Conservation (phyloP, 202 grass and related monocot genomes). For the Zoysia matrella region DNA sequence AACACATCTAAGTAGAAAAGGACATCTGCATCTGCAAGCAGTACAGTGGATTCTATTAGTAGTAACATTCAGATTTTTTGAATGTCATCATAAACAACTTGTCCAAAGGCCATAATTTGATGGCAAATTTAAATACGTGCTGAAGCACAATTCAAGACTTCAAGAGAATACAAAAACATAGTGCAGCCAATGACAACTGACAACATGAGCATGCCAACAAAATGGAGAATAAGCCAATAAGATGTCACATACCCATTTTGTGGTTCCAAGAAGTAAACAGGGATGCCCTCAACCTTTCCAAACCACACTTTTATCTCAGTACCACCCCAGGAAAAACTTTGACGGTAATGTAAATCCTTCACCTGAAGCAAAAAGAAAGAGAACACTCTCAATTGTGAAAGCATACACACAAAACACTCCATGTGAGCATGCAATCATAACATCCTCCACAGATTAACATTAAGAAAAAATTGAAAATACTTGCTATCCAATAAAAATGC, state of each 20-base stretch:
- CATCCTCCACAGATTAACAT: constrained; percentile 12
- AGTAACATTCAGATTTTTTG: constrained; percentile 17
- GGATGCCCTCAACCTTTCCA: constrained; percentile 84
- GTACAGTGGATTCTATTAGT: neutral
- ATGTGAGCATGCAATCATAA: constrained; percentile 27
- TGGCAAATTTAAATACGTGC: neutral
- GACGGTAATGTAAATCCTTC: constrained; percentile 71
- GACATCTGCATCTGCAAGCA: neutral
- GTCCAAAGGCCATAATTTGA: constrained; percentile 12
- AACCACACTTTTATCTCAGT: constrained; percentile 97
- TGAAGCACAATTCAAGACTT: neutral
- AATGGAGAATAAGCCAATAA: constrained; percentile 6
- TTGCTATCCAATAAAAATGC: neutral
- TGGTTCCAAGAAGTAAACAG: constrained; percentile 96
- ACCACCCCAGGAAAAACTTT: constrained; percentile 69
- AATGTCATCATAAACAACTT: neutral
- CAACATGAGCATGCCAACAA: neutral
- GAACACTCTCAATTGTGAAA: neutral
- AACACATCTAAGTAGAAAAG: neutral
- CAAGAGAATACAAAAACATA: neutral
- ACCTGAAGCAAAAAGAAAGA: constrained; percentile 49
- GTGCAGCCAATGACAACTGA: neutral
- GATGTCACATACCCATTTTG: constrained; percentile 73
- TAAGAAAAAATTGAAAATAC: neutral
- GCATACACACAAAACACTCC: neutral